A percentile compares a stretch with the other conserved stretches of the same genome.
Conservation (phyloP, 139 green algal species). For the Auxenochlorella pyrenoidosa region DNA sequence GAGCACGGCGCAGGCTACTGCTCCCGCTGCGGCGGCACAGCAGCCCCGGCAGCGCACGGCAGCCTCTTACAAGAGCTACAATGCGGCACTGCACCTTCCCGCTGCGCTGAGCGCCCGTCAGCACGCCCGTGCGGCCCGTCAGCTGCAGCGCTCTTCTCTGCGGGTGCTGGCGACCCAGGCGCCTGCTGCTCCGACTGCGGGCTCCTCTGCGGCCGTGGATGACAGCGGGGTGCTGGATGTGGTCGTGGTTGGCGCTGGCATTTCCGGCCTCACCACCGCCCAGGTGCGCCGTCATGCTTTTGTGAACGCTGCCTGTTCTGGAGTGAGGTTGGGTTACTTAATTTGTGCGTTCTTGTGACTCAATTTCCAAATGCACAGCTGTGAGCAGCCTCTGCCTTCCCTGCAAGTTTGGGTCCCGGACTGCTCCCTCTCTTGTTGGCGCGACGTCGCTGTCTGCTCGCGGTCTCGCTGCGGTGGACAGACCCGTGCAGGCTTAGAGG, state of each 20-base stretch:
- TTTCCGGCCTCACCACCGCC: slow-evolving; percentile 73
- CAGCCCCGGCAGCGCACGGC: no score
- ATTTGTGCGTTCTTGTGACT: no score
- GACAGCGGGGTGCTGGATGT: slow-evolving; percentile 30
- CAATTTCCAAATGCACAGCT: background rate
- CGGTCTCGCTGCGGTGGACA: background rate
- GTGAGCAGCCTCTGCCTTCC: background rate
- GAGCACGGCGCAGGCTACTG: no score
- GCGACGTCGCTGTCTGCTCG: background rate
- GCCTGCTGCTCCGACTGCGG: background rate
- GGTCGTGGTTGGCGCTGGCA: slow-evolving; percentile 57
- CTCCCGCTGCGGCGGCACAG: no score
- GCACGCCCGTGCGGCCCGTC: no score
- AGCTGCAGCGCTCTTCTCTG: background rate
- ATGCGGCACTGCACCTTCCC: no score
- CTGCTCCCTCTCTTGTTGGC: no score
- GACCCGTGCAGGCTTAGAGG: background rate
- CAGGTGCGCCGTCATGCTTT: slow-evolving; percentile 15
- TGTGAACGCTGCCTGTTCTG: no score
- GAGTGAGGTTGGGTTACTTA: no score
- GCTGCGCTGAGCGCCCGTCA: no score
- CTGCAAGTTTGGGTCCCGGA: background rate
- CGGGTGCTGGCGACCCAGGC: slow-evolving; percentile 5
- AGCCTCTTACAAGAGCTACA: no score
- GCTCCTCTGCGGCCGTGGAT: background rate